phyloP scores from a whole-genome alignment of 192 early-diverging fungal species.

The Backusella tarrabulga region DNA sequence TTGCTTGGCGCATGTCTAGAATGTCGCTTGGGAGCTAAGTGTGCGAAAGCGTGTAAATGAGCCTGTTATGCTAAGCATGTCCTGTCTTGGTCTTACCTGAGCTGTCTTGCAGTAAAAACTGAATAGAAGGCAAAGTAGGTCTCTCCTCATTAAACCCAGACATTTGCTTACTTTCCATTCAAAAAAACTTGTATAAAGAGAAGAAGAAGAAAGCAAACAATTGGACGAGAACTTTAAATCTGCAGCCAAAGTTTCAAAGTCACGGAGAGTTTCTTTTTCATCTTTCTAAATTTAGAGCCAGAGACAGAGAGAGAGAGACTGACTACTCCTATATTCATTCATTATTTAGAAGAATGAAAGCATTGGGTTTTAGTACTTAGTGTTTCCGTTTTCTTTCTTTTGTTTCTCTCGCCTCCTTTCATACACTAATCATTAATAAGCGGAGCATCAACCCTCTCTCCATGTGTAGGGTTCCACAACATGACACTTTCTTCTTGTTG shows the following conservation, averaged over 20 bases:
- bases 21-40: not conserved
- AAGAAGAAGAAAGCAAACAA: not conserved
- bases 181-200: not conserved
- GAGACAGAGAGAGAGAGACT: no score
- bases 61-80: not conserved
- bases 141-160: not conserved
- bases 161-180: no score
- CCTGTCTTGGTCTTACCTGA: not conserved
- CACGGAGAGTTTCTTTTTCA: not conserved
- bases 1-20: not conserved
- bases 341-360: no score
- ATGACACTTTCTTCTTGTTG: no score
- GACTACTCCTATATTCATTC: no score
- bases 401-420: no score
- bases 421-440: no score
- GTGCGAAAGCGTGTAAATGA: not conserved
- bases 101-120: conserved; percentile 7
- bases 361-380: no score
- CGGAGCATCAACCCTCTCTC: no score
- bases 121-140: conserved; percentile 7
- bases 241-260: not conserved
- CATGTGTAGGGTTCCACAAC: no score
- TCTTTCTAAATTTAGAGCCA: no score
- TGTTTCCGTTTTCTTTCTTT: no score
- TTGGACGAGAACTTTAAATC: not conserved